A percentile compares a stretch with the other conserved stretches of the same genome.
These are phyloP conservation scores for Russula sp. DNA, from an alignment of 768 basidiomycete species.

Conservation along the genomic window DNA sequence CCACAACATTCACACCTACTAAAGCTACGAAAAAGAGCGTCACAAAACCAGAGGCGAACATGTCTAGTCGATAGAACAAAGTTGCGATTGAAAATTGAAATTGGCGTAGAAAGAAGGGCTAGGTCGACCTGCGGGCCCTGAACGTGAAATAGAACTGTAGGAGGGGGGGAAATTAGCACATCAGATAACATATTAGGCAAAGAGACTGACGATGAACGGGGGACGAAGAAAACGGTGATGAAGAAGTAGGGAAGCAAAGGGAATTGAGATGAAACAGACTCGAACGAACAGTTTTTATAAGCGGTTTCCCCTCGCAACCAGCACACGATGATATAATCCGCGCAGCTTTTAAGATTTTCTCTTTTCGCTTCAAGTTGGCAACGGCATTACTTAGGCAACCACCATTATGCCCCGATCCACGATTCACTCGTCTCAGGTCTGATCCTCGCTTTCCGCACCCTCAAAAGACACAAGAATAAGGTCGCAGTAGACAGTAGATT, in stretches of 20 bases:
- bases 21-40: conserved; percentile 43
- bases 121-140: conserved; percentile 41
- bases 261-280: not conserved
- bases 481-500: conserved; percentile 92
- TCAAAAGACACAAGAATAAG: conserved; percentile 75
- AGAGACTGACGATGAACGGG: conserved; percentile 10
- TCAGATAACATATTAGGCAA: not conserved
- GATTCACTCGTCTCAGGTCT: conserved; percentile 81
- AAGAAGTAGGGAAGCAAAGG: not conserved
- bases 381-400: no score
- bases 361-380: no score
- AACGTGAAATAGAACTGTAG: conserved; percentile 30
- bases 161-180: conserved; percentile 16
- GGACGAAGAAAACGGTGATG: not conserved
- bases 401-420: conserved; percentile 50
- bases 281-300: conserved; percentile 32
- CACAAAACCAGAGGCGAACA: conserved; percentile 46
- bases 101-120: conserved; percentile 29
- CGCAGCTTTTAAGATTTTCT: no score
- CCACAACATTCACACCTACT: conserved; percentile 45
- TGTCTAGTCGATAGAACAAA: conserved; percentile 35
- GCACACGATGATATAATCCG: conserved; percentile 2
- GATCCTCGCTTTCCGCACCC: conserved; percentile 92
- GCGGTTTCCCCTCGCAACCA: conserved; percentile 14
- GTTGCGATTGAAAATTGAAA: conserved; percentile 33